These are phyloP conservation scores for Leccinellum luteum DNA, from an alignment of 768 basidiomycete species.

Conservation along the genomic window DNA sequence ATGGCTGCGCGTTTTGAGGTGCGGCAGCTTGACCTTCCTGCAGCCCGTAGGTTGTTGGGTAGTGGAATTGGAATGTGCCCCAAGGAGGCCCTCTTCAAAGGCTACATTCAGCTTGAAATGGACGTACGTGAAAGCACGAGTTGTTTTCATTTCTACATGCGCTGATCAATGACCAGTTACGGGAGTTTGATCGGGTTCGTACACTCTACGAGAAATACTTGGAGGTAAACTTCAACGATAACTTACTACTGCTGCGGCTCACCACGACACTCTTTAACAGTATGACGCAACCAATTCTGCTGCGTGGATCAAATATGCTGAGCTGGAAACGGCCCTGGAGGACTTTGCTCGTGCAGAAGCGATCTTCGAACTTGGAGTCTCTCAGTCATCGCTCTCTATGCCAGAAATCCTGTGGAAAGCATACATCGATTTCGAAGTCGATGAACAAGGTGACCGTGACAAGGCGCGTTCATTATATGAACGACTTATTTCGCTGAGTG, in stretches of 20 bases:
- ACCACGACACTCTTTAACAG: conserved; percentile 32
- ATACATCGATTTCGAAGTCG: conserved; percentile 95
- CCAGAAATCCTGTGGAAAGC: conserved; percentile 94
- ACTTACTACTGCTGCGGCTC: neutral
- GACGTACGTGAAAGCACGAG: conserved; percentile 50
- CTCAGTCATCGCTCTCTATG: conserved; percentile 86
- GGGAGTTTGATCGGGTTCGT: conserved; percentile 94
- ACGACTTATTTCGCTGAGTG: conserved; percentile 77
- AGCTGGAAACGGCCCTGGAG: conserved; percentile 83
- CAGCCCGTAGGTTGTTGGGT: conserved; percentile 88
- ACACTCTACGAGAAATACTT: conserved; percentile 92
- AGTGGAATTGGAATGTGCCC: conserved; percentile 93
- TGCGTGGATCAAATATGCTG: conserved; percentile 96
- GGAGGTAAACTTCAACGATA: conserved; percentile 50
- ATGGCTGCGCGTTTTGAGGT: conserved; percentile 92
- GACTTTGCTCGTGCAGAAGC: conserved; percentile 88
- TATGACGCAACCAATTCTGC: conserved; percentile 88
- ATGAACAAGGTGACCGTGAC: conserved; percentile 84
- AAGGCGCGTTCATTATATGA: conserved; percentile 85
- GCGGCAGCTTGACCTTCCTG: conserved; percentile 72
- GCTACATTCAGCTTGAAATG: conserved; percentile 92
- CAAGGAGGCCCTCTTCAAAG: conserved; percentile 93
- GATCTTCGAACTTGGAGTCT: conserved; percentile 89
- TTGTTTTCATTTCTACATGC: neutral
- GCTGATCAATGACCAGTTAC: conserved; percentile 49